A percentile compares a stretch with the other conserved stretches of the same genome.
Conservation (phyloP, 768 basidiomycete species). For the Rhodotorula toruloides region DNA sequence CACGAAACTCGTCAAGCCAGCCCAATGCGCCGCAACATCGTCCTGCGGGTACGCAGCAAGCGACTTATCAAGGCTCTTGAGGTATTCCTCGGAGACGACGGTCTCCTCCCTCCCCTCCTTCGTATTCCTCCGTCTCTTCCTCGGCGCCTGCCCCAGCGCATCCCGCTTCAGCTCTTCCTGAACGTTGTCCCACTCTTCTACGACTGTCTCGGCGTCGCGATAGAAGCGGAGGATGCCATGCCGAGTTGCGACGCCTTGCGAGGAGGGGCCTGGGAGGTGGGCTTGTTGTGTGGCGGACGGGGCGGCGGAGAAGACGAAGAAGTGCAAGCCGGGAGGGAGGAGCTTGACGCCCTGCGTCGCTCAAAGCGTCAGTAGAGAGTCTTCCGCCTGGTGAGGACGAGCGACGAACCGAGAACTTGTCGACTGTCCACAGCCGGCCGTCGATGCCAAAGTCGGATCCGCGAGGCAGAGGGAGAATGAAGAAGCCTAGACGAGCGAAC, state of each 20-base stretch:
- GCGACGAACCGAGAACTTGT: slow-evolving; percentile 19
- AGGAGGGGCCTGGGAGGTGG: background rate
- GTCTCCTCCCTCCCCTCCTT: slow-evolving; percentile 16
- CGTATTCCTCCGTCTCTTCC: slow-evolving; percentile 7
- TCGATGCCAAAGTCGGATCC: slow-evolving; percentile 49
- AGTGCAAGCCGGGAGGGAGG: slow-evolving; percentile 48
- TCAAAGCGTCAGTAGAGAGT: background rate
- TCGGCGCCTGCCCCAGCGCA: background rate
- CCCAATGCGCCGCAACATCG: slow-evolving; percentile 43
- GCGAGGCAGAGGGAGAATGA: slow-evolving; percentile 45
- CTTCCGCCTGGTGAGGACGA: background rate
- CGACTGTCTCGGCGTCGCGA: slow-evolving; percentile 34
- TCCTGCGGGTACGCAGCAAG: slow-evolving; percentile 48
- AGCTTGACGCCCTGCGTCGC: slow-evolving; percentile 47
- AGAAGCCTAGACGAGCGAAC: slow-evolving; percentile 29
- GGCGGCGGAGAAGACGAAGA: slow-evolving; percentile 45
- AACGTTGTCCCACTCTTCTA: slow-evolving; percentile 42
- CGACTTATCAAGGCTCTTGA: slow-evolving; percentile 45
- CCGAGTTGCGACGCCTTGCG: slow-evolving; percentile 43
- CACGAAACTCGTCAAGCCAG: slow-evolving; percentile 40
- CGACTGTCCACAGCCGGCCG: slow-evolving; percentile 39
- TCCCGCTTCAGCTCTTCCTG: slow-evolving; percentile 41
- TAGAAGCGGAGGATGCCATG: slow-evolving; percentile 43
- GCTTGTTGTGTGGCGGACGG: slow-evolving; percentile 19
- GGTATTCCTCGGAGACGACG: slow-evolving; percentile 45